Evolutionary conservation across 345 rosid species (phyloP).

Genomic region (Melaleuca quinquenervia): DNA sequence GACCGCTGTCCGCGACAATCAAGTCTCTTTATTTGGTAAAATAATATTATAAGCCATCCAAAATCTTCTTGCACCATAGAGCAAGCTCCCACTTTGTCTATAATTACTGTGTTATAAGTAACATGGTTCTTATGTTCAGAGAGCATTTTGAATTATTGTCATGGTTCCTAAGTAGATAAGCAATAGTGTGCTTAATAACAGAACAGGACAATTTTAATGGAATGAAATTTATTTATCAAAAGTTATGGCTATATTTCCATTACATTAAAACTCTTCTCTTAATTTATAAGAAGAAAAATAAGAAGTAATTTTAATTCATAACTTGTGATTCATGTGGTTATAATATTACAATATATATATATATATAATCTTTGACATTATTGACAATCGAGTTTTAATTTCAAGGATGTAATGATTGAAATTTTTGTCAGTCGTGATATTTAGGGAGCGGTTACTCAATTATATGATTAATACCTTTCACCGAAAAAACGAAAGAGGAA

Average conservation of each 20-base stretch:
- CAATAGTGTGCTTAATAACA: too few relatives aligned
- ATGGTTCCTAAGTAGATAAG: neutral
- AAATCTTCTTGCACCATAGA: neutral
- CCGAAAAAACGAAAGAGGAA: neutral
- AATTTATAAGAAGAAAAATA: too few relatives aligned
- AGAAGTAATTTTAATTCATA: too few relatives aligned
- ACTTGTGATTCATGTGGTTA: too few relatives aligned
- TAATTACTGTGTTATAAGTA: neutral
- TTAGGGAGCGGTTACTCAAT: neutral
- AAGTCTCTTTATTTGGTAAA: neutral
- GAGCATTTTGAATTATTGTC: neutral
- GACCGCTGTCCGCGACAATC: neutral
- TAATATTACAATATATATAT: too few relatives aligned
- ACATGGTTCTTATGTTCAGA: neutral
- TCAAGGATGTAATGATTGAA: neutral
- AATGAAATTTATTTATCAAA: too few relatives aligned
- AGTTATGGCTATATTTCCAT: too few relatives aligned
- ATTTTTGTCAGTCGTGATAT: neutral
- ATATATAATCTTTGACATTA: neutral
- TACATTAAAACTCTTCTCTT: too few relatives aligned
- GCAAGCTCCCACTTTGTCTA: neutral
- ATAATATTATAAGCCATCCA: neutral
- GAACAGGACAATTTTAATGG: too few relatives aligned
- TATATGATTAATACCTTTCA: neutral
- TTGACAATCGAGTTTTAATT: neutral